Evolutionary conservation across 495 filamentous ascomycete species (phyloP), one percentile per base, ranked within the genome.

Genomic region (Pseudotulostoma volvatum): DNA sequence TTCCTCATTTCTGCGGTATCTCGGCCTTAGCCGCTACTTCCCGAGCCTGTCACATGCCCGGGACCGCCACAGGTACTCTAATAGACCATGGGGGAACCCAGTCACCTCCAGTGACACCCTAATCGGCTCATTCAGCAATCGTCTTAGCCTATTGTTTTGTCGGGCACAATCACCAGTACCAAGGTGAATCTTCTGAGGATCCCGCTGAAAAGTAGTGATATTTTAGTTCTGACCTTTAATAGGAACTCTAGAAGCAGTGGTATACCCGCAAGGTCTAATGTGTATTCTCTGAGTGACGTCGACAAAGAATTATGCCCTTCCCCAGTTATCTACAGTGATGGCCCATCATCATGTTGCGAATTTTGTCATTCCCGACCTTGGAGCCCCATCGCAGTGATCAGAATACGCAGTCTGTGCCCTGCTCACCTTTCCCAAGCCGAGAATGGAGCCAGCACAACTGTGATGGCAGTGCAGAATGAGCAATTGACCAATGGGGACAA

Each of bases 1-100:
- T 53, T 67, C 73, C 37, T 51, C 50, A 2, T 64, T 53, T 25
- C 40, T 53, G 43, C 44, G 51, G 38, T 43, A 34, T 34, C 38
- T 56, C 34, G 59, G 51, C 11, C 41, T 61, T 14, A 50, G 48
- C 13, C 44, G 48, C 18, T 57, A 43, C 36, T 54, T 55, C 41
- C 42, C 42, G 7, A 13, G 42, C 2, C 31, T 53, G 13, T 31
- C 21, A 20, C 42, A 25, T 3, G 48, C 47, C 1, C 5, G 40
- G 11, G 42, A 48, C 7, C 45, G 41, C 36, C 23, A 28, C 5
- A 28, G 11, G 5, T 5, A 11, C 11, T 28, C 11, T 5, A 28
- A 5, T 28, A 68, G 43, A 58, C 78, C 2, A 50, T 66, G 19
- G 23, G 11, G 23, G 11, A 28, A 34, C 38, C 7, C 16, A 19